Evolutionary conservation across 345 rosid species (phyloP).

Genomic region (Lepidium sativum): DNA sequence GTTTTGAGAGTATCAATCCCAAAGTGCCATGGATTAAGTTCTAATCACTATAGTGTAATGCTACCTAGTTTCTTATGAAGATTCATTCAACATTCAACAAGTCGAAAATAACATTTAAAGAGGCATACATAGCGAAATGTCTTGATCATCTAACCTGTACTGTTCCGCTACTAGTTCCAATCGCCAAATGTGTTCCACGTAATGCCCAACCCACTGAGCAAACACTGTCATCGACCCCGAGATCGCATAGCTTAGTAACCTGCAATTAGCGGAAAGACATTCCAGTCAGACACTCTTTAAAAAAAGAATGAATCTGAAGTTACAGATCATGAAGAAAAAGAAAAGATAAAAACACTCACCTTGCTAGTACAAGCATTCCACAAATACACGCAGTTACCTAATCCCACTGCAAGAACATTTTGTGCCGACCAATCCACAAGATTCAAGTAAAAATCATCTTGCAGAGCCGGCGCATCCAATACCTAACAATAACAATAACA

Average conservation of each 20-base stretch:
- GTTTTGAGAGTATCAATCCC: too few species aligned
- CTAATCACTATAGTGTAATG: not conserved
- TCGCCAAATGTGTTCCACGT: slow-evolving; percentile 77
- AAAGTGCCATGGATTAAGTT: too few species aligned
- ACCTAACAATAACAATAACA: slow-evolving; percentile 42
- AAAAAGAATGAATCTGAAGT: not conserved
- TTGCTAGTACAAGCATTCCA: slow-evolving; percentile 99
- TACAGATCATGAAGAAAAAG: not conserved
- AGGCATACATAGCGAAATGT: not conserved
- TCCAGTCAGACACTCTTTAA: not conserved
- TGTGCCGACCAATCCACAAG: slow-evolving; percentile 97
- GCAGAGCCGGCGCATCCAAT: slow-evolving; percentile 97
- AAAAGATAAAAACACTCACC: slow-evolving; percentile 33
- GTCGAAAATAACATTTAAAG: not conserved
- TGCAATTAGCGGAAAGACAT: slow-evolving; percentile 18
- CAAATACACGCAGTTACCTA: slow-evolving; percentile 90
- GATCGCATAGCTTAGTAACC: slow-evolving; percentile 95
- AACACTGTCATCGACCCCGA: slow-evolving; percentile 76
- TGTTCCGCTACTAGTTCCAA: slow-evolving; percentile 86
- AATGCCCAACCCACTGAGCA: slow-evolving; percentile 97
- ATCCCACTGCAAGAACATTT: slow-evolving; percentile 88
- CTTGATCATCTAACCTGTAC: slow-evolving; percentile 51
- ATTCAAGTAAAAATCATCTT: slow-evolving; percentile 97
- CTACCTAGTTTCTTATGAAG: not conserved
- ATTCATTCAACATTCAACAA: not conserved